Percentiles rank a stretch among this genome's conserved stretches.
Conservation (phyloP, 1,284 basidiomycete species). For the Cryptococcus hybrid region DNA sequence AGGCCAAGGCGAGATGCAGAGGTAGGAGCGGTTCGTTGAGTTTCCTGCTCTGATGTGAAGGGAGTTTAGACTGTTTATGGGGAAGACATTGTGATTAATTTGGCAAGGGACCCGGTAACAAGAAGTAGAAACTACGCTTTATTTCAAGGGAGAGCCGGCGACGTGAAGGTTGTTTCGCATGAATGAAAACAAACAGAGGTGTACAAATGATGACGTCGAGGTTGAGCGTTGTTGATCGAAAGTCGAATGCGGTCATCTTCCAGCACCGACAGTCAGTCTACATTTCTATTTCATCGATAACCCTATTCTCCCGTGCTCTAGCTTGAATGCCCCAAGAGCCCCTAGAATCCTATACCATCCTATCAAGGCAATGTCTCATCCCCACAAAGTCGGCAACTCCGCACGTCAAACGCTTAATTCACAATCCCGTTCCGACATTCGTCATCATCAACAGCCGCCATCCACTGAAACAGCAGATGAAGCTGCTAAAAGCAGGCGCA, state of each 20-base stretch:
- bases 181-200: no score
- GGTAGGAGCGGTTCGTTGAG: conserved; percentile 22
- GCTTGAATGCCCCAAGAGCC: conserved; percentile 4
- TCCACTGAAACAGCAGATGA: conserved; percentile 4
- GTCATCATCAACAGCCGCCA: not conserved
- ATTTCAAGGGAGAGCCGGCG: no score
- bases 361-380: conserved; percentile 6
- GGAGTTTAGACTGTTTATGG: conserved; percentile 4
- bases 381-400: conserved; percentile 5
- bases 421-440: conserved; percentile 3
- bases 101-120: no score
- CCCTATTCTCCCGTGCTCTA: not conserved
- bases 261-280: not conserved
- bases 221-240: no score
- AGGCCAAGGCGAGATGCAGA: conserved; percentile 36
- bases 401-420: conserved; percentile 1
- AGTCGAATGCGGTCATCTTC: no score
- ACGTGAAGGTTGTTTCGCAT: no score
- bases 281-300: not conserved
- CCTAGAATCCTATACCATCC: not conserved
- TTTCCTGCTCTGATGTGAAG: conserved; percentile 2
- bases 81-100: conserved; percentile 7
- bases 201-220: no score
- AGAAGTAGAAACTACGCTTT: no score
- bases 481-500: not conserved